phyloP scores from a whole-genome alignment of 2,329 filamentous ascomycete species.

The Ceratocystis albifundus region DNA sequence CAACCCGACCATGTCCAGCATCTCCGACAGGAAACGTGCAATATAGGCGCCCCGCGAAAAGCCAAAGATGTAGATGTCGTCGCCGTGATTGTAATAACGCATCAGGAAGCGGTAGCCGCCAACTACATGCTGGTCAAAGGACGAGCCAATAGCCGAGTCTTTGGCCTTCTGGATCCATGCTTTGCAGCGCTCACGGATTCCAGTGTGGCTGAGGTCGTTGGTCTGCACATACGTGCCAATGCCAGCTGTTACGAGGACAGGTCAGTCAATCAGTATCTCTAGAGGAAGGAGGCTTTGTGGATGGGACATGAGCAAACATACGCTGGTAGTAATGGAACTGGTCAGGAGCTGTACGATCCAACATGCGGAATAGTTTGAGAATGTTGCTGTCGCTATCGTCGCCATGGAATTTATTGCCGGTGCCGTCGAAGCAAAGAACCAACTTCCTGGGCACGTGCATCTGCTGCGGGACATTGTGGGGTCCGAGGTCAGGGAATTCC shows the following conservation, averaged over 20 bases:
- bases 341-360: slow-evolving; percentile 50
- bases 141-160: slow-evolving; percentile 68
- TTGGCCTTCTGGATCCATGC: slow-evolving; percentile 63
- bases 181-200: slow-evolving; percentile 44
- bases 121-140: slow-evolving; percentile 73
- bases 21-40: slow-evolving; percentile 65
- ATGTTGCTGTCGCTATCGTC: slow-evolving; percentile 55
- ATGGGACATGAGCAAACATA: slow-evolving; percentile 29
- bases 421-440: slow-evolving; percentile 52
- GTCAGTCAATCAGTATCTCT: slow-evolving; percentile 18
- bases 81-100: slow-evolving; percentile 54
- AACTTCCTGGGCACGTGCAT: slow-evolving; percentile 35
- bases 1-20: slow-evolving; percentile 72
- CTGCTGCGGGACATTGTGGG: not conserved
- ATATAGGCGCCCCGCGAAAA: slow-evolving; percentile 65
- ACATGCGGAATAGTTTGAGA: slow-evolving; percentile 58
- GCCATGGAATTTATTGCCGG: slow-evolving; percentile 52
- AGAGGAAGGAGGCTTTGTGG: not conserved
- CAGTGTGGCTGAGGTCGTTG: slow-evolving; percentile 46
- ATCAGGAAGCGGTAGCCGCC: slow-evolving; percentile 71
- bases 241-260: slow-evolving; percentile 37
- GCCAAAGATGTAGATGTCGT: slow-evolving; percentile 61
- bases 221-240: slow-evolving; percentile 64
- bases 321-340: slow-evolving; percentile 56
- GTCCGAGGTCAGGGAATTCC: slow-evolving; percentile 5